Percentiles rank a stretch among this genome's conserved stretches.
Conservation (phyloP, 2,329 filamentous ascomycete species). For the Diaporthe sp. region DNA sequence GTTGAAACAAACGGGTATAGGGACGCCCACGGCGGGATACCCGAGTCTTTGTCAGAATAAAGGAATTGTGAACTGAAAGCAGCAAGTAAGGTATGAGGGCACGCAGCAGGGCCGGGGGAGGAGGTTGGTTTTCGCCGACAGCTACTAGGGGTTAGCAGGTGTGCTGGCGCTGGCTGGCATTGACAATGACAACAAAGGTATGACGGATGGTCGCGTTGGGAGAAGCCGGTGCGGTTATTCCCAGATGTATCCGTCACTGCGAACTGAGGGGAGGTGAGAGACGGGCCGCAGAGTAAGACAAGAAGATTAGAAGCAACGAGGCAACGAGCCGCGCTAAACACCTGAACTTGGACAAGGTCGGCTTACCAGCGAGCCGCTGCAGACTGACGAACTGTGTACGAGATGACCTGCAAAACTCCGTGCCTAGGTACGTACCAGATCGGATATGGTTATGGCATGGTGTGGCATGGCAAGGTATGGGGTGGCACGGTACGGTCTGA, state of each 20-base stretch:
- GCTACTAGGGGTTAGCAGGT: background rate
- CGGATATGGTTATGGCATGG: slow-evolving; percentile 6
- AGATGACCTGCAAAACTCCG: slow-evolving; percentile 2
- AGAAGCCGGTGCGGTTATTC: background rate
- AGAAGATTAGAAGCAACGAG: slow-evolving; percentile 8
- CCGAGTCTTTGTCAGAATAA: slow-evolving; percentile 3
- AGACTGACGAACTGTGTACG: slow-evolving; percentile 9
- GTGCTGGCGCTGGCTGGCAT: slow-evolving; percentile 19
- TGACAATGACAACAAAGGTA: slow-evolving; percentile 22
- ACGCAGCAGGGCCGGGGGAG: background rate
- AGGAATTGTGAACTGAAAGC: slow-evolving; percentile 12
- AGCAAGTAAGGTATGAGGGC: too few relatives aligned
- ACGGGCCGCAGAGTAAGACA: slow-evolving; percentile 3
- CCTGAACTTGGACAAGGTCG: slow-evolving; percentile 1
- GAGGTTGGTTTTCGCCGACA: background rate
- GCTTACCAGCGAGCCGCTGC: slow-evolving; percentile 9
- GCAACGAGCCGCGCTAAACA: slow-evolving; percentile 6
- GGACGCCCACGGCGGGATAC: background rate
- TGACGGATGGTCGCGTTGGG: slow-evolving; percentile 1
- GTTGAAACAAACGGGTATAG: background rate
- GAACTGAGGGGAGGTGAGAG: background rate
- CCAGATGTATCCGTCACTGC: background rate
- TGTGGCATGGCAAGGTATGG: background rate
- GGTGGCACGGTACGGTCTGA: background rate
- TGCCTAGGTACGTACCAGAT: slow-evolving; percentile 12